Evolutionary conservation across 371 early-diverging fungal species (phyloP), one percentile per base, ranked within the genome.

Genomic region (Rhizopus arrhizus): DNA sequence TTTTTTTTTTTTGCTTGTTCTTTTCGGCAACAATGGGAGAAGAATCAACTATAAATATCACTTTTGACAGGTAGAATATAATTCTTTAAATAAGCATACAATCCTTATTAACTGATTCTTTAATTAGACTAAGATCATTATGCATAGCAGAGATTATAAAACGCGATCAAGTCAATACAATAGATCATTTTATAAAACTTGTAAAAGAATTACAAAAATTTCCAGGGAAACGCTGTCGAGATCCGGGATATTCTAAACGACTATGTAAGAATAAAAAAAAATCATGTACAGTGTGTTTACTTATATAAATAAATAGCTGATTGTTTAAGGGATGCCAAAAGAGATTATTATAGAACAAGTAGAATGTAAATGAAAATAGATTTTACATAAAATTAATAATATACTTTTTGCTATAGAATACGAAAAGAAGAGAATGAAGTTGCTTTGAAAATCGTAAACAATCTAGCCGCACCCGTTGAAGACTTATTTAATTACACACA

Each of bases 11-110:
- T 22, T 22, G 22, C 22, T 22, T 22, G 22, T 22, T 22, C 22
- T 22, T 22, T 22, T 63, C 3, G 22, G 40, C 15, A 50, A 60
- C 54, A 38, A 60, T 49, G 33, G 46, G 56, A 56, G 57, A 59
- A 22, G 22, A 22, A 22, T 22, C 22, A 22, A 22, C 22, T 22
- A 22, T 22, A 22, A 22, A 22, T 22, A 22, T 22, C 22, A 22
- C 22, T 40, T 12, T 40, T 40, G 40, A 40, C 40, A 12, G 0
- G 22, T 22, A 22, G 22, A 22, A 22, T 22, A 22, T 22, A 2
- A 22, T 22, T 22, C 22, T 22, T 22, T 11, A 11, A 36, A 11
- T 36, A 36, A 36, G 11, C 9, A 36, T 9, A 36, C 11, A 36
- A 6, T 9, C 11, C 36, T 36, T 36, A 36, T 11, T 36, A 22